A percentile compares a stretch with the other conserved stretches of the same genome.
Evolutionary conservation across 2,329 filamentous ascomycete genomes (phyloP).

Genomic region (Claviceps capensis): DNA sequence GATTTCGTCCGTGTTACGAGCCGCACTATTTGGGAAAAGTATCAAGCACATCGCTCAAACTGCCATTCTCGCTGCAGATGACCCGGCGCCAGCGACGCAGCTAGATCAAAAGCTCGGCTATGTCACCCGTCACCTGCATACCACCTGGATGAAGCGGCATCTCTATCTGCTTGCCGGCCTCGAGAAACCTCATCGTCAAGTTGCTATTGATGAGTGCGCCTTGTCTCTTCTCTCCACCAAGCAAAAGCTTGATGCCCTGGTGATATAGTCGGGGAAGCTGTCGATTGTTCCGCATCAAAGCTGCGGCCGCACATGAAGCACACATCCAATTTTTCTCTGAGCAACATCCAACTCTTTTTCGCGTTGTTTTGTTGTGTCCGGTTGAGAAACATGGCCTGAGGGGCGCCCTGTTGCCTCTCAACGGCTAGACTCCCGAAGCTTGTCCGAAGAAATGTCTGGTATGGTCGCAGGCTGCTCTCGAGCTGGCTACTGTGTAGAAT

Average conservation of each 20-base stretch:
- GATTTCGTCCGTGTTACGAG: not conserved
- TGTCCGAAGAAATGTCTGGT: not conserved
- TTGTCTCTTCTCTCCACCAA: not conserved
- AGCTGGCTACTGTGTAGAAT: slow-evolving; percentile 2
- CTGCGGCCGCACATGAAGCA: not conserved
- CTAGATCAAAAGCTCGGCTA: no score
- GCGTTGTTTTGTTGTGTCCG: not conserved
- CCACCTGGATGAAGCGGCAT: not conserved
- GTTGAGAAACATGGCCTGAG: no score
- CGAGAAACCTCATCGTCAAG: not conserved
- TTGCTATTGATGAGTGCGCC: not conserved
- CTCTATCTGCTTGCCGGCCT: not conserved
- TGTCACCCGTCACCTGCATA: not conserved
- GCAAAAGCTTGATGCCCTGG: not conserved
- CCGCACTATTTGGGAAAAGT: not conserved
- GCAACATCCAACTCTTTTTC: not conserved
- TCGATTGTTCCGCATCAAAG: not conserved
- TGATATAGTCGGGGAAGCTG: not conserved
- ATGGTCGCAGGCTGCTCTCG: not conserved
- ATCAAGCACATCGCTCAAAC: not conserved
- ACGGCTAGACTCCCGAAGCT: no score
- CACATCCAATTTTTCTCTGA: not conserved
- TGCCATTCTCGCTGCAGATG: not conserved
- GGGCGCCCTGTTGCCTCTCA: no score
- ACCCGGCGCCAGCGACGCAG: not conserved